phyloP scores from a whole-genome alignment of 2,329 filamentous ascomycete genomes.

The Hypomyces rosellus region DNA sequence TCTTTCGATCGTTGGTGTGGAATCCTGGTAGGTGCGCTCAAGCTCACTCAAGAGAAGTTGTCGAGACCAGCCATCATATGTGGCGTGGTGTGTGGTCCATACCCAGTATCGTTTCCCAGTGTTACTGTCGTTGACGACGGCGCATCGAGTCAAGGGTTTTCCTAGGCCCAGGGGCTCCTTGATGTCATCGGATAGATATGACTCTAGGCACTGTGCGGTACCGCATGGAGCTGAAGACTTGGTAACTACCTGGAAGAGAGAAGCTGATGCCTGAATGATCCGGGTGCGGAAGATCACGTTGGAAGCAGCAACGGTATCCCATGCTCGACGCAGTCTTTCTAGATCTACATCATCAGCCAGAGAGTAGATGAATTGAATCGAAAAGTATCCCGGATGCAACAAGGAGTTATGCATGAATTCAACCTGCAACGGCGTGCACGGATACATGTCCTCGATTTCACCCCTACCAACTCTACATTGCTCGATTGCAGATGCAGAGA shows the following conservation, averaged over 20 bases:
- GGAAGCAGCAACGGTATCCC: not conserved
- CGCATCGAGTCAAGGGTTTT: not conserved
- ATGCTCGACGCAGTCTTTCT: not conserved
- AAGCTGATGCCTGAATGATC: not conserved
- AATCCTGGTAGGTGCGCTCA: not conserved
- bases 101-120: constrained; percentile 10
- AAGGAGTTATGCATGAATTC: constrained; percentile 10
- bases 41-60: not conserved
- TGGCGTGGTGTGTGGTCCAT: constrained; percentile 26
- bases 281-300: not conserved
- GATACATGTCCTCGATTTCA: constrained; percentile 8
- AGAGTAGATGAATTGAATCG: constrained; percentile 1
- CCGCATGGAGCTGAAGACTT: no score
- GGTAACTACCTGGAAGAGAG: no score
- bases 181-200: no score
- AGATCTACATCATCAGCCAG: not conserved
- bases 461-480: no score
- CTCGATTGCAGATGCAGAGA: no score
- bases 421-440: constrained; percentile 11
- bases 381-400: constrained; percentile 8
- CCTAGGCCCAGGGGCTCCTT: not conserved
- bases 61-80: constrained; percentile 26
- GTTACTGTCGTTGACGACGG: not conserved
- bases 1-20: no score
- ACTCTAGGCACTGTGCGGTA: no score